Evolutionary conservation across 2,329 filamentous ascomycete genomes (phyloP).

Genomic region (Alternaria sp.): DNA sequence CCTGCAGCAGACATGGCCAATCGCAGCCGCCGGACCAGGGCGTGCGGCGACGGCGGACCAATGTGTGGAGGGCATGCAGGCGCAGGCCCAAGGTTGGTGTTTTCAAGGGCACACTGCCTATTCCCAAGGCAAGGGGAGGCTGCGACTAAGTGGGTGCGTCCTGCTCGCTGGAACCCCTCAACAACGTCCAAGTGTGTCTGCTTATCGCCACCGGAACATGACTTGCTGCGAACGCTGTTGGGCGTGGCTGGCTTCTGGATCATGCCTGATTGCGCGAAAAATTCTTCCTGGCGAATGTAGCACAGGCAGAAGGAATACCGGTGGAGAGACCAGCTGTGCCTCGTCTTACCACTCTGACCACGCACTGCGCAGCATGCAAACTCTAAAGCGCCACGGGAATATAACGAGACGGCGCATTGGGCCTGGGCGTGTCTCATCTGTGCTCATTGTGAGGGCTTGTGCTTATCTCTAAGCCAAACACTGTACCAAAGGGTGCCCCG

Average conservation of each 20-base stretch:
- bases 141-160: constrained; percentile 29
- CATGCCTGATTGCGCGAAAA: constrained; percentile 25
- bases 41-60: constrained; percentile 5
- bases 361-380: constrained; percentile 12
- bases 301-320: constrained; percentile 15
- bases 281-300: constrained; percentile 31
- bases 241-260: constrained; percentile 28
- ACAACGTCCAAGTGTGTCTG: constrained; percentile 23
- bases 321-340: constrained; percentile 24
- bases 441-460: constrained; percentile 16
- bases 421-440: constrained; percentile 20
- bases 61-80: constrained; percentile 11
- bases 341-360: constrained; percentile 13
- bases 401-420: constrained; percentile 8
- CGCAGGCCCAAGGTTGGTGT: constrained; percentile 7
- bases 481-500: not conserved
- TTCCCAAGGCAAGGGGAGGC: constrained; percentile 18
- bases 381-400: constrained; percentile 21
- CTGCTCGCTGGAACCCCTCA: constrained; percentile 28
- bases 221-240: constrained; percentile 1
- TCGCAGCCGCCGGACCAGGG: not conserved
- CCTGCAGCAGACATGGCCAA: not conserved
- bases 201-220: constrained; percentile 18
- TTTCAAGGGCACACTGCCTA: constrained; percentile 23
- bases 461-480: constrained; percentile 9